phyloP scores from a whole-genome alignment of 805 yeast genomes.

The Saccharomycopsis lassenensis region DNA sequence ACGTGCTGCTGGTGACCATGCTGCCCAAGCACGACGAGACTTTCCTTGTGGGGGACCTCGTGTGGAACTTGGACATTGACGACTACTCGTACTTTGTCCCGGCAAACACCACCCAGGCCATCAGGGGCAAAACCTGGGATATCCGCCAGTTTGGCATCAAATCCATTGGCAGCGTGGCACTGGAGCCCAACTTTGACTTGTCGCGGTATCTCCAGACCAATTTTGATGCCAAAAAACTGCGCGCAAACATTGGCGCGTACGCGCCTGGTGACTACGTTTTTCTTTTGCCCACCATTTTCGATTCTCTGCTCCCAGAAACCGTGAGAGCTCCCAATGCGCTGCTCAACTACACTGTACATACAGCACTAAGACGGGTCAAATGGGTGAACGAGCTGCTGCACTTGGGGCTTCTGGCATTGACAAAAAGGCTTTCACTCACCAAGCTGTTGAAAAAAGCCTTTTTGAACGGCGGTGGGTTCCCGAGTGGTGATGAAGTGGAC shows the following conservation, averaged over 20 bases:
- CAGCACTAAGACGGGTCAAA: neutral
- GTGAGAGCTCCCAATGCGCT: conserved; percentile 40
- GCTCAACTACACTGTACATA: conserved; percentile 36
- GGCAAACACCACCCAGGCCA: neutral
- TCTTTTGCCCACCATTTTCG: conserved; percentile 49
- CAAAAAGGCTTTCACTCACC: neutral
- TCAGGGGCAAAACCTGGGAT: too few species aligned
- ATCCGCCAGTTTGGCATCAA: too few species aligned
- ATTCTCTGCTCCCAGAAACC: conserved; percentile 54
- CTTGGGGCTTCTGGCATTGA: neutral
- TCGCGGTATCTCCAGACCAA: too few species aligned
- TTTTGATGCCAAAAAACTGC: too few species aligned
- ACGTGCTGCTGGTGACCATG: neutral
- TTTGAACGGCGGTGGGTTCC: too few species aligned
- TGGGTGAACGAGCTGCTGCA: neutral
- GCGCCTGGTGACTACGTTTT: conserved; percentile 62
- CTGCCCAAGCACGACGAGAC: conserved; percentile 3
- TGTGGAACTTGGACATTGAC: conserved; percentile 7
- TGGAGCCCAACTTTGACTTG: too few species aligned
- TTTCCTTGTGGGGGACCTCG: conserved; percentile 9
- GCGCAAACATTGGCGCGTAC: too few species aligned
- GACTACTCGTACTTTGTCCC: conserved; percentile 18
- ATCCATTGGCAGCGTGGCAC: too few species aligned
- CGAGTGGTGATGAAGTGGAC: too few species aligned
- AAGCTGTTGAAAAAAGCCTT: neutral